Evolutionary conservation across 257 asterid species (phyloP), one percentile per base, ranked within the genome.

Genomic region (Solanum pimpinellifolium): DNA sequence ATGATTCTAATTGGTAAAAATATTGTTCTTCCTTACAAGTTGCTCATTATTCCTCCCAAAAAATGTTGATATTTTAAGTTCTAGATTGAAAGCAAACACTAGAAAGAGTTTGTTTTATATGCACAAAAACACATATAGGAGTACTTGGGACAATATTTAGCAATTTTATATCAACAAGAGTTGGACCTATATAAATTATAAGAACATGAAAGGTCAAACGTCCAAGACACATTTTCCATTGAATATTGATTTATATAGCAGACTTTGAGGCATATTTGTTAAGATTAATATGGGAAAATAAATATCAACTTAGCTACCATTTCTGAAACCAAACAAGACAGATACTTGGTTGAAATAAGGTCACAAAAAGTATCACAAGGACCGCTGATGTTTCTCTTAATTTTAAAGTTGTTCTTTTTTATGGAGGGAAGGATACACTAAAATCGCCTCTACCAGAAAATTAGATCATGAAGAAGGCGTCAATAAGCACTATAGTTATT

Each of bases 381-480:
- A 83, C 23, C 65, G 77, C 39, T 42, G 49, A 83, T 49, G 21
- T 83, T 83, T 83, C 33, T 60, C 41, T 33, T 42, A 77, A 65
- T 33, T 37, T 16, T 84, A 75, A 75, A 75, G 10, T 2, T 39
- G 5, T 62, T 7, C 39, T 5, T 37, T 83, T 29, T 29, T 35
- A 3, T 52, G 44, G 47, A 56, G 12, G 89, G 78, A 74, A 95
- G 97, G 96, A 94, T 80, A 95, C 98, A 2, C 44, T 95, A 88
- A 90, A 87, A 86, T 90, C 98, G 35, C 94, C 95, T 69, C 97
- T 98, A 83, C 80, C 92, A 13, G 98, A 95, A 89, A 89, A 83
- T 4, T 72, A 78, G 89, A 94, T 98, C 2, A 94, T 95, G 98
- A 95, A 93, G 90, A 89, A 87, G 75, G 95, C 96, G 7, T 90